These are phyloP conservation scores for Porcisia hertigi DNA, from an alignment of 208 protist species.

Conservation along the genomic window DNA sequence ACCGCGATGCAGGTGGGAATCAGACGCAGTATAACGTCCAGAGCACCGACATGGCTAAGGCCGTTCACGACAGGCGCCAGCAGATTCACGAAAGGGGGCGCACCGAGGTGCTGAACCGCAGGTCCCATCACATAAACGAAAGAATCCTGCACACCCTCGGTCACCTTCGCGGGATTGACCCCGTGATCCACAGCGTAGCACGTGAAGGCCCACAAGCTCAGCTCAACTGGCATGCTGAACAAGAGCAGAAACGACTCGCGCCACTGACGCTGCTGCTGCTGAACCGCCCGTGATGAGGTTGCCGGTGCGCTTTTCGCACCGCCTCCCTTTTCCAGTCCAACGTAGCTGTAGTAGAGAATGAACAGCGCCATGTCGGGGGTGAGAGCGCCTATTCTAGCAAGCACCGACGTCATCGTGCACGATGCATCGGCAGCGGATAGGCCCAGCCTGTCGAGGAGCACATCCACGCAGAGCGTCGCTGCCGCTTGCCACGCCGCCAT, in stretches of 20 bases:
- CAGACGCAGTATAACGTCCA: constrained; percentile 55
- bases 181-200: constrained; percentile 65
- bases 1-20: constrained; percentile 38
- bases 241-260: constrained; percentile 49
- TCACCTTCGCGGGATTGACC: constrained; percentile 31
- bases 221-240: constrained; percentile 41
- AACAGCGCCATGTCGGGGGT: constrained; percentile 52
- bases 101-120: constrained; percentile 36
- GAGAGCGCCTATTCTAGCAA: constrained; percentile 35
- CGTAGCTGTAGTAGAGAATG: constrained; percentile 59
- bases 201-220: constrained; percentile 50
- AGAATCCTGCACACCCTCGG: not conserved
- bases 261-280: constrained; percentile 34
- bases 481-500: constrained; percentile 38
- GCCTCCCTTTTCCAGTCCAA: constrained; percentile 5
- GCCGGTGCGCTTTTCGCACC: not conserved
- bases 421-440: constrained; percentile 26
- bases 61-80: constrained; percentile 57
- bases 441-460: constrained; percentile 43
- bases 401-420: constrained; percentile 31
- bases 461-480: constrained; percentile 56
- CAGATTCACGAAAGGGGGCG: constrained; percentile 40
- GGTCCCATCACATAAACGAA: constrained; percentile 21
- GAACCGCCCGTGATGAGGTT: constrained; percentile 3
- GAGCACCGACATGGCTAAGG: constrained; percentile 46